Evolutionary conservation across 495 filamentous ascomycete species (phyloP).

Genomic region (Hypoxylon fuscum): DNA sequence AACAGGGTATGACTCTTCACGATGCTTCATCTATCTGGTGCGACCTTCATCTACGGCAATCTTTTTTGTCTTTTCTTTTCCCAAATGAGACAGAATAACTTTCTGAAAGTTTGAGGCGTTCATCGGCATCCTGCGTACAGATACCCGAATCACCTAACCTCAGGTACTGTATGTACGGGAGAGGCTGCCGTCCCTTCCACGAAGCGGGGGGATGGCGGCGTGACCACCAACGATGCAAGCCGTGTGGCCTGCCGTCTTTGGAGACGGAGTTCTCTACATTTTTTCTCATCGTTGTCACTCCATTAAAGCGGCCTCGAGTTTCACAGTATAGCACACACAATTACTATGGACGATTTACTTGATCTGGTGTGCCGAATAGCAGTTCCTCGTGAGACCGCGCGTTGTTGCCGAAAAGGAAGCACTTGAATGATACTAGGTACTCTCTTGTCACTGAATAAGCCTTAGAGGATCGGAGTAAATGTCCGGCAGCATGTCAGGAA

Average conservation of each 20-base stretch:
- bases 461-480: too few relatives aligned
- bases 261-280: slow-evolving; percentile 4
- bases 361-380: slow-evolving; percentile 1
- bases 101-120: neutral
- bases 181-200: slow-evolving; percentile 17
- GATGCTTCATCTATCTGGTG: neutral
- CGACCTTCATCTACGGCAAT: neutral
- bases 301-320: slow-evolving; percentile 17
- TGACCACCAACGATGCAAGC: slow-evolving; percentile 30
- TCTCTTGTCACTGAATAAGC: too few relatives aligned
- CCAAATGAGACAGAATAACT: neutral
- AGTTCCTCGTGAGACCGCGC: slow-evolving; percentile 5
- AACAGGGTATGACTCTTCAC: neutral
- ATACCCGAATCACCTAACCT: neutral
- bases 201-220: slow-evolving; percentile 31
- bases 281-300: slow-evolving; percentile 3
- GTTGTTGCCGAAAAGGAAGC: slow-evolving; percentile 15
- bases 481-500: too few relatives aligned
- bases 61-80: neutral
- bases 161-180: slow-evolving; percentile 1
- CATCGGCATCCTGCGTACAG: neutral
- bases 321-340: neutral
- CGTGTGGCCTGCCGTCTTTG: slow-evolving; percentile 11
- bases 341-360: slow-evolving; percentile 6
- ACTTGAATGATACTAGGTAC: neutral